Base-by-base conservation (phyloP, 495 filamentous ascomycete genomes). In the Penicillium pulvis region DNA sequence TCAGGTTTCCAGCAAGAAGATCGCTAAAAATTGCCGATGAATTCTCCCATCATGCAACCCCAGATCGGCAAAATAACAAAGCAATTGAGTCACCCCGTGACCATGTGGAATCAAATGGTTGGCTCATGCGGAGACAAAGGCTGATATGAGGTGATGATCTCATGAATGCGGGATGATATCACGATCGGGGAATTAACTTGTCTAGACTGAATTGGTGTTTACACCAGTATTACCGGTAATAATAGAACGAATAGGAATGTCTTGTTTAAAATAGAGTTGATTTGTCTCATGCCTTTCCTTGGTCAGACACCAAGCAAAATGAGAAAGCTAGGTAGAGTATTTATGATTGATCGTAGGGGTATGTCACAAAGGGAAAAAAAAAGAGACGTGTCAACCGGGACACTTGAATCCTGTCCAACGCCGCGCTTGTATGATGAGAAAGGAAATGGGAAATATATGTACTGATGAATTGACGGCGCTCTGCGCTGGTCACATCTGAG, bases 381-480 rank as follows among this genome's bases (percentile, higher is more conserved):
- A 58, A 55, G 57, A 33, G 30, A 42, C 6, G 60, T 63, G 58
- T 61, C 57, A 36, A 16, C 42, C 56, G 20, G 43, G 65, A 63
- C 67, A 68, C 64, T 41, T 23, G 23, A 61, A 43, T 60, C 54
- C 41, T 43, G 39, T 58, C 53, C 58, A 71, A 69, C 69, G 66
- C 69, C 64, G 43, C 66, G 66, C 66, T 71, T 58, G 55, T 53
- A 63, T 57, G 51, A 50, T 30, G 52, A 56, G 43, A 62, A 49
- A 59, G 43, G 42, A 59, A 63, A 49, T 24, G 20, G 47, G 41
- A 9, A 46, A 35, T 51, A 48, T 59, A 63, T 63, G 67, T 61
- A 63, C 59, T 47, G 45, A 55, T 51, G 45, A 59, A 31, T 20
- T 19, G 41, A 51, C 51, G 49, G 62, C 58, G 64, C 60, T 53